Base-by-base conservation (phyloP, 345 rosid genomes). In the Eucalyptus erythrocorys region DNA sequence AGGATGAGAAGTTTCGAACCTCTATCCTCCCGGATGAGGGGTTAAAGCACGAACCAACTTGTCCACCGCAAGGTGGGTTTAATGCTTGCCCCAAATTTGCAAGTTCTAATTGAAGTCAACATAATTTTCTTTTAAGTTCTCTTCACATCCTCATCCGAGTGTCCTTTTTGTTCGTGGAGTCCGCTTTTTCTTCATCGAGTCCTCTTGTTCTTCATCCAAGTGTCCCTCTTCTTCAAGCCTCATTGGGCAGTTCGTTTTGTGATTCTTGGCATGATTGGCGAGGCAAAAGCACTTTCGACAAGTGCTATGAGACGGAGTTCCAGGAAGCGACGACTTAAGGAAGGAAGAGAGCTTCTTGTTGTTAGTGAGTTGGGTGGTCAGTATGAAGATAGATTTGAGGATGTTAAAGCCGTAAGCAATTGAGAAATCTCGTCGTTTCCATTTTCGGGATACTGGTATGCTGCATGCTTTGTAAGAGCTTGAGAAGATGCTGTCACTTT, bases 371-470 rank as follows among this genome's bases (percentile, higher is more conserved):
- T 97, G 82, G 98, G 90, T 45, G 99, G 99, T 8, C 97, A 95
- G 87, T 96, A 97, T 49, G 97, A 96, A 45, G 99, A 96, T 68
- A 92, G 87, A 90, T 97, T 97, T 42, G 95, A 90, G 14, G 99
- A 97, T 93, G 99, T 96, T 76, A 94, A 96, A 90, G 53, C n/a
- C 92, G 99, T 96, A 53, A 86, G 26, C n/a, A 48, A 26, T 59
- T 26, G 66, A 59, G 66, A 59, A 26, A 30, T 61, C 68, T 61
- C 8, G 32, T 47, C 48, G 12, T 45, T 43, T 85, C 49, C 55
- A 26, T 85, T 47, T 48, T 13, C 34, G 34, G 2, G 16, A 61
- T 61, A 2, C 9, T 64, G 4, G 37, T 30, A 64, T 13, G 10
- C 37, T 64, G 34, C 71, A 30, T 64, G 17, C 0, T 64, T n/a